phyloP scores from a whole-genome alignment of 163 green algal genomes.

The Scenedesmus sp. region DNA sequence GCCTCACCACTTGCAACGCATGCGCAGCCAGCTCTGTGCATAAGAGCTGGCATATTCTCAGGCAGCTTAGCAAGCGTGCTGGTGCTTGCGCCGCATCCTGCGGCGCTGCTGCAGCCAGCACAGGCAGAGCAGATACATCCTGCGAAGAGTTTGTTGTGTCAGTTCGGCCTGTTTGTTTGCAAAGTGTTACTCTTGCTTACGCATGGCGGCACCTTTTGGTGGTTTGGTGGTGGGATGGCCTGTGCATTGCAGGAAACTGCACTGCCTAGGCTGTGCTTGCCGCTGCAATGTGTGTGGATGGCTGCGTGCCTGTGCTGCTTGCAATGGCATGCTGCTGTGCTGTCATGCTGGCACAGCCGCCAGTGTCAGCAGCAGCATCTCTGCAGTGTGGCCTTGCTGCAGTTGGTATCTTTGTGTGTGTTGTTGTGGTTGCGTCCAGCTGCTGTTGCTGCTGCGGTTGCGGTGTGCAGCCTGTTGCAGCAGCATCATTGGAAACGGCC shows the following conservation, averaged over 20 bases:
- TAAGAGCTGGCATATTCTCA: not conserved
- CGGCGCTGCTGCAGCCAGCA: not conserved
- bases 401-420: not conserved
- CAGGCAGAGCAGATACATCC: not conserved
- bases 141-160: not conserved
- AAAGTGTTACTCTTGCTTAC: not conserved
- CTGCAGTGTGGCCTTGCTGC: too few species aligned
- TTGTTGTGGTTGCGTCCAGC: not conserved
- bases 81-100: not conserved
- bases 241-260: not conserved
- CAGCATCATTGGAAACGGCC: not conserved
- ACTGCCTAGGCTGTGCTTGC: not conserved
- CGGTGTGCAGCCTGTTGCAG: not conserved
- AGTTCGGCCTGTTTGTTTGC: not conserved
- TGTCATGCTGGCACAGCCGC: not conserved
- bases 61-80: not conserved
- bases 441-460: not conserved
- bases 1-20: not conserved
- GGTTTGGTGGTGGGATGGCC: not conserved
- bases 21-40: not conserved
- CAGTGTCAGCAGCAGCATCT: too few species aligned
- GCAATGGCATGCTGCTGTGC: not conserved
- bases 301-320: not conserved
- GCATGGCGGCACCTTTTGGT: not conserved
- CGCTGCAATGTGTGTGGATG: not conserved